These are phyloP conservation scores for Exobasidium rhododendri DNA, from an alignment of 1,284 basidiomycete species.

Conservation along the genomic window DNA sequence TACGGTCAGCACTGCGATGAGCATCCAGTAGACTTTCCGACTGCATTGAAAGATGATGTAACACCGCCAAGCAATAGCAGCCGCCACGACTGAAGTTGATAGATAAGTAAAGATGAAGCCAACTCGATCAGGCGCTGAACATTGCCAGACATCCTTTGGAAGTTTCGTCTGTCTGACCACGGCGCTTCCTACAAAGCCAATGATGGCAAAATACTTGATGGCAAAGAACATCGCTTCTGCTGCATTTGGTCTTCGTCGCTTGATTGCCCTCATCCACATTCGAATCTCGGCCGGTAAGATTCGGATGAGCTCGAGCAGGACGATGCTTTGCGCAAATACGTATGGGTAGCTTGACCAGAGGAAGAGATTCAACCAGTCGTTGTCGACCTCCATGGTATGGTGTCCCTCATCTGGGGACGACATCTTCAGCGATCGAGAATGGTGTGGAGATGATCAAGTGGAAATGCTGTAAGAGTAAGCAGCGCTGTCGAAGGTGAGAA, in stretches of 20 bases:
- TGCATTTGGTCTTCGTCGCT: constrained; percentile 6
- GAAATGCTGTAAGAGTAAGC: no score
- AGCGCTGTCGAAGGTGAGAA: no score
- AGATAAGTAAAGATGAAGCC: background rate
- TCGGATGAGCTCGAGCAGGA: constrained; percentile 11
- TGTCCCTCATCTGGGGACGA: background rate
- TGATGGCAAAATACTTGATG: constrained; percentile 10
- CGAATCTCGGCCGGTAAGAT: constrained; percentile 12
- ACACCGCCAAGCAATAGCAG: constrained; percentile 14
- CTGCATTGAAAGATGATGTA: constrained; percentile 17
- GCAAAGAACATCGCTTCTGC: constrained; percentile 14
- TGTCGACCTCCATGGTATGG: background rate
- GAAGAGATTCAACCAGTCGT: background rate
- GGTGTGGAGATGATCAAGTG: no score
- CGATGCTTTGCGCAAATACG: constrained; percentile 5
- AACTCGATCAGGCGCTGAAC: constrained; percentile 2
- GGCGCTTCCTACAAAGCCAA: background rate
- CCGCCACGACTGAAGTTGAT: constrained; percentile 4
- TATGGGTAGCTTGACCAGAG: constrained; percentile 4
- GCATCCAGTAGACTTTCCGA: background rate
- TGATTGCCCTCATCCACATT: constrained; percentile 8
- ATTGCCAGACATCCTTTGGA: background rate
- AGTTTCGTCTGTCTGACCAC: background rate
- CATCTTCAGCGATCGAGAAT: background rate
- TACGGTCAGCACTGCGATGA: constrained; percentile 1